These are phyloP conservation scores for Ceriops tagal DNA, from an alignment of 345 rosid genomes.

Conservation along the genomic window DNA sequence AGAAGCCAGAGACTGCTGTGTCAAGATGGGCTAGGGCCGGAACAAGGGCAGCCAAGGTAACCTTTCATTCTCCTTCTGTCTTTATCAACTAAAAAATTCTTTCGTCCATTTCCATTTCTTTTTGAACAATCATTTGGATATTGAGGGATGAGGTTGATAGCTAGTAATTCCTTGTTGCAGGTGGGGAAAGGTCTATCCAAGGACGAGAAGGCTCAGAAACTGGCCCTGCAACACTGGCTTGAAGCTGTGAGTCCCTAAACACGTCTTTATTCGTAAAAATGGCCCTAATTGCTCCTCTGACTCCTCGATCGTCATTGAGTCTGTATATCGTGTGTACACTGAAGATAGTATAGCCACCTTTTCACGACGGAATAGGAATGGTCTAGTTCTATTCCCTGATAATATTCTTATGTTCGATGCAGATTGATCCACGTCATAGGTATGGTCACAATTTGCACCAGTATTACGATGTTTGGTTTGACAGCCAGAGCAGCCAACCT, in stretches of 20 bases:
- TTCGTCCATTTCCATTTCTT: neutral
- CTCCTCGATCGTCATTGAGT: neutral
- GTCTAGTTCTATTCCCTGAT: neutral
- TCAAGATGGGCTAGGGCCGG: constrained; percentile 96
- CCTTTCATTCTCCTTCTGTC: neutral
- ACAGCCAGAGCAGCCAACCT: constrained; percentile 52
- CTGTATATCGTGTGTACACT: neutral
- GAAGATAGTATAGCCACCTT: neutral
- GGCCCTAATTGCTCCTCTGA: too few relatives aligned
- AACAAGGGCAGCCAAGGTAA: constrained; percentile 87
- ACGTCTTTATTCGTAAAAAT: neutral
- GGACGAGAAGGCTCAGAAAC: constrained; percentile 82
- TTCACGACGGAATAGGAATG: too few relatives aligned
- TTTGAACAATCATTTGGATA: neutral
- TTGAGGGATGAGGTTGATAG: too few relatives aligned
- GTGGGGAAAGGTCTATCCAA: constrained; percentile 85
- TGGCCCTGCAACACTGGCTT: constrained; percentile 91
- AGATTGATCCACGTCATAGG: constrained; percentile 71
- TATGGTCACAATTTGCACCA: constrained; percentile 68
- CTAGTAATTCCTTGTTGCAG: constrained; percentile 27
- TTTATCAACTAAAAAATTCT: neutral
- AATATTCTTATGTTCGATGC: neutral
- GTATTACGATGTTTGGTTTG: constrained; percentile 62
- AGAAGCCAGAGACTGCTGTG: constrained; percentile 73
- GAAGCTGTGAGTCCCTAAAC: constrained; percentile 70